Evolutionary conservation across 768 basidiomycete species (phyloP).

Genomic region (Cystobasidiopsis lactophilus): DNA sequence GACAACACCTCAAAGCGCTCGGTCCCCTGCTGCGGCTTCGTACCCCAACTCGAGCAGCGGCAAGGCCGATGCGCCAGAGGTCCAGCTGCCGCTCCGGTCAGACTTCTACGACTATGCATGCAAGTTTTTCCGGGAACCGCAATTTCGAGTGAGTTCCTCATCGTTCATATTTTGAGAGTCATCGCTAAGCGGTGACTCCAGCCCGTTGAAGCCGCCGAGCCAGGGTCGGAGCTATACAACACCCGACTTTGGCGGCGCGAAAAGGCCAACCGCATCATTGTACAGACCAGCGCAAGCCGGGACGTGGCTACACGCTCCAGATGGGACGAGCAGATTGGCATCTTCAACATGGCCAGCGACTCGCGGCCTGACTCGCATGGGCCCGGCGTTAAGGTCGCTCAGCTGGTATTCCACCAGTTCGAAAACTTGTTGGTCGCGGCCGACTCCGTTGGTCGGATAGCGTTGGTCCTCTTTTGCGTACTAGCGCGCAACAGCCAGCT

Average conservation of each 20-base stretch:
- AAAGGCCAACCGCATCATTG: constrained; percentile 58
- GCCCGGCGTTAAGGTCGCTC: constrained; percentile 16
- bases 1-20: too few relatives aligned
- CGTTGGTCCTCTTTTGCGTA: constrained; percentile 30
- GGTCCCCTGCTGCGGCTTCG: too few relatives aligned
- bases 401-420: constrained; percentile 74
- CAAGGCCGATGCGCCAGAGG: too few relatives aligned
- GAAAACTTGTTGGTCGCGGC: constrained; percentile 71
- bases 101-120: constrained; percentile 86
- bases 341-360: constrained; percentile 21
- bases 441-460: constrained; percentile 66
- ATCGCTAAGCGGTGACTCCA: constrained; percentile 23
- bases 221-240: constrained; percentile 79
- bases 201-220: constrained; percentile 90
- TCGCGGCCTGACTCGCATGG: constrained; percentile 26
- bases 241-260: constrained; percentile 85
- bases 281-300: constrained; percentile 46
- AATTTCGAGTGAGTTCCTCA: constrained; percentile 60
- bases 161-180: not conserved
- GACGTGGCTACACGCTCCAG: constrained; percentile 44
- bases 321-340: constrained; percentile 26
- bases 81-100: constrained; percentile 55
- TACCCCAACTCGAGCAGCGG: too few relatives aligned
- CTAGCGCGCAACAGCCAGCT: not conserved
- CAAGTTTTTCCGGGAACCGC: constrained; percentile 94